Evolutionary conservation across 2,329 filamentous ascomycete species (phyloP), one percentile per base, ranked within the genome.

Genomic region (Botryosphaeria dothidea): DNA sequence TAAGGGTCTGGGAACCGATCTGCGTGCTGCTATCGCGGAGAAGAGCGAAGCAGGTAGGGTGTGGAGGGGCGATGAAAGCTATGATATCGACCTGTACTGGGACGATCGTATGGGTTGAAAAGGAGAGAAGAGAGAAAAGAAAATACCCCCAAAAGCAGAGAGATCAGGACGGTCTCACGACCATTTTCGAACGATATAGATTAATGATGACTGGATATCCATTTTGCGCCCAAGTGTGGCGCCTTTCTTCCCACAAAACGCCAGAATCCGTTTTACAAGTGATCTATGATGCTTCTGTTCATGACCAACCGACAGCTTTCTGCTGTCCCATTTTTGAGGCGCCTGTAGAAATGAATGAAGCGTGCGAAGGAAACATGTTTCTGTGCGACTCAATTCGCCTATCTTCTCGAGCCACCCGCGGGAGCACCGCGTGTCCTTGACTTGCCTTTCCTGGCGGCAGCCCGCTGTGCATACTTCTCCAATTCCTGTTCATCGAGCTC

Each of bases 1-100:
- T 1, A 71, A 69, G 13, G 71, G 68, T 11, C 69, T 77, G 71
- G 74, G 75, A 17, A 76, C 72, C 23, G 73, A 77, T 65, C 49
- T 77, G 25, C 68, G 74, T 27, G 69, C 69, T 13, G 72, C 75
- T 23, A 66, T 76, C n/a, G 75, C 75, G 2, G 66, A 66, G 15
- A 67, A 66, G 66, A 76, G 75, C 61, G 70, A 71, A 31, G 74
- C 72, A n/a, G 68, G 65, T 1, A 68, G 71, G n/a, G 74, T 77
- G 5, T 75, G 71, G 73, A 74, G 66, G 57, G 75, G 74, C 13
- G 70, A 74, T 3, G 71, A 73, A 29, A 71, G 71, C 34, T 69
- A 68, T 51, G 72, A 76, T 67, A 72, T 76, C 0, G 67, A 69
- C 38, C 67, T 76, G 46, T 71, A 68, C 29, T 76, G 75, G 51